Conservation (phyloP, 2,329 filamentous ascomycete species). For the Cercospora sesami region DNA sequence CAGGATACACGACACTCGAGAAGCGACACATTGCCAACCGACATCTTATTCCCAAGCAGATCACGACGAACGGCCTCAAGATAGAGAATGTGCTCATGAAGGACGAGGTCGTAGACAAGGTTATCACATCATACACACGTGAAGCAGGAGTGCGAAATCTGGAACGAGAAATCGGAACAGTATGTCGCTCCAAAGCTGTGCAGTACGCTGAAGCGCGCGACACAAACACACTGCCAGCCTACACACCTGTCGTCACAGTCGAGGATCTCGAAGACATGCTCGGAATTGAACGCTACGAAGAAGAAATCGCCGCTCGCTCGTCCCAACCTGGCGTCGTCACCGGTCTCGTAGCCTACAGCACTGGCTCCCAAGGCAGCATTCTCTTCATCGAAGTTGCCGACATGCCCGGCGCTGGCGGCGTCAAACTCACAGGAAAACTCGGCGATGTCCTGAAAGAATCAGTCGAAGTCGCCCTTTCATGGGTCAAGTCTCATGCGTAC, state of each 20-base stretch:
- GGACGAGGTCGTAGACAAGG: slow-evolving; percentile 85
- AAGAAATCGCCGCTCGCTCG: slow-evolving; percentile 88
- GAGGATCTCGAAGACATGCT: slow-evolving; percentile 87
- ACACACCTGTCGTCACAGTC: slow-evolving; percentile 70
- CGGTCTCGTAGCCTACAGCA: slow-evolving; percentile 90
- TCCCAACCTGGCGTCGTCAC: slow-evolving; percentile 87
- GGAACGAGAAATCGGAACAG: slow-evolving; percentile 90
- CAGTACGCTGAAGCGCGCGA: slow-evolving; percentile 91
- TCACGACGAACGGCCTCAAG: slow-evolving; percentile 81
- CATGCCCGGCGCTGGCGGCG: slow-evolving; percentile 88
- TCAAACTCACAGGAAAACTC: slow-evolving; percentile 94
- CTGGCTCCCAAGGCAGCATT: slow-evolving; percentile 90
- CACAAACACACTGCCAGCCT: slow-evolving; percentile 60
- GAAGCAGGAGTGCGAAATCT: slow-evolving; percentile 95
- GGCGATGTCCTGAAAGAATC: slow-evolving; percentile 96
- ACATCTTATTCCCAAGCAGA: slow-evolving; percentile 95
- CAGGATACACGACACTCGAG: slow-evolving; percentile 94
- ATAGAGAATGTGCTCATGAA: slow-evolving; percentile 73
- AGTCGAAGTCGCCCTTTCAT: slow-evolving; percentile 91
- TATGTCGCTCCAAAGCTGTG: slow-evolving; percentile 93
- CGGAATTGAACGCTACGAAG: slow-evolving; percentile 89
- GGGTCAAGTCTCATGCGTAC: slow-evolving; percentile 95
- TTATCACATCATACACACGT: slow-evolving; percentile 94
- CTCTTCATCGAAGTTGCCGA: slow-evolving; percentile 97
- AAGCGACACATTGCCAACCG: slow-evolving; percentile 92